Evolutionary conservation across 768 basidiomycete species (phyloP).

Genomic region (Dentipellis sp.): DNA sequence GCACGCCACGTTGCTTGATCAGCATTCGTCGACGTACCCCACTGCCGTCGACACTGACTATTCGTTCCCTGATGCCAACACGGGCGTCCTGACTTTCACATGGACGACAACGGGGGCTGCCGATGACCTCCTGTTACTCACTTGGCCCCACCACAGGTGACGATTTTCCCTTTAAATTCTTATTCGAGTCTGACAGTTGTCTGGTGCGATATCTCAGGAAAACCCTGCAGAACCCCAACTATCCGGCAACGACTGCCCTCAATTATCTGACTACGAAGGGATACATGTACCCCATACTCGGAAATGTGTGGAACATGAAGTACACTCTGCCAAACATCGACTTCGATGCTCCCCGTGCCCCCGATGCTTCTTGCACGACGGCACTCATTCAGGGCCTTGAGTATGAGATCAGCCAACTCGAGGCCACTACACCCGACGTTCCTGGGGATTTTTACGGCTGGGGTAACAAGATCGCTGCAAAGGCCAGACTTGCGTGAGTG

Average conservation of each 20-base stretch:
- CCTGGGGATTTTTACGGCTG: constrained; percentile 25
- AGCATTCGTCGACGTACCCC: constrained; percentile 23
- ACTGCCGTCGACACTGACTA: constrained; percentile 21
- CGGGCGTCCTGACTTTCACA: constrained; percentile 21
- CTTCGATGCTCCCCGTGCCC: constrained; percentile 24
- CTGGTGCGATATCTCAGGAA: neutral
- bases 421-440: neutral
- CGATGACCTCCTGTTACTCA: constrained; percentile 23
- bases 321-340: constrained; percentile 25
- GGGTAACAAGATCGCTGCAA: constrained; percentile 21
- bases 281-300: constrained; percentile 25
- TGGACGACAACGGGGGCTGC: constrained; percentile 22
- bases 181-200: too few relatives aligned
- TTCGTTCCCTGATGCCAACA: constrained; percentile 17
- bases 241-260: constrained; percentile 17
- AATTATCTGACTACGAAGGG: constrained; percentile 27
- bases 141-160: constrained; percentile 27
- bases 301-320: constrained; percentile 23
- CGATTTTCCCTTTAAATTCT: neutral
- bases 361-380: constrained; percentile 22
- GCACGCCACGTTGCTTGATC: constrained; percentile 22
- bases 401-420: neutral
- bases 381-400: constrained; percentile 21
- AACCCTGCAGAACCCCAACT: constrained; percentile 16
- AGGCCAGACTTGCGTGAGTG: constrained; percentile 23